Evolutionary conservation across 768 basidiomycete genomes (phyloP), one percentile per base, ranked within the genome.

Genomic region (Polyporus arcularius): DNA sequence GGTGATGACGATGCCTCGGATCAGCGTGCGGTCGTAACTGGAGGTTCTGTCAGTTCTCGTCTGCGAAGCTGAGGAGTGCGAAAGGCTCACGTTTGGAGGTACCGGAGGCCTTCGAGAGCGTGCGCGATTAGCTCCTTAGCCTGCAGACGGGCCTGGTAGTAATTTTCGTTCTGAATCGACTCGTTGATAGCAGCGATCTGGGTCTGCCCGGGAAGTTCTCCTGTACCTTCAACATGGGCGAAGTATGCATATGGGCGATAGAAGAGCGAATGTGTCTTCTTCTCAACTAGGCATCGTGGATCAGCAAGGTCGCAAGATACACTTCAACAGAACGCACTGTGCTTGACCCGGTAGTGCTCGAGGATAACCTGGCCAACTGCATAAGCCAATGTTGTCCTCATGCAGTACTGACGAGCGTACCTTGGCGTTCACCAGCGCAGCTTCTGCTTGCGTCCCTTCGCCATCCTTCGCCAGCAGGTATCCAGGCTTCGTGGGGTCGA

Each of bases 331-430:
- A 15, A 66, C 82, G 26, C 60, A 91, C 92, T 84, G 62, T 92
- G 87, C 67, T 94, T 93, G 18, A 89, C 75, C 39, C 80, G 78
- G 71, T 90, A 94, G 66, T 93, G 90, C 60, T 93, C 90, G 41
- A 92, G 62, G 28, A 94, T 80, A 45, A 88, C 85, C 79, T 85
- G 62, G 35, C 35, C 2, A 28, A n/a, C 38, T 18, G 4, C 32
- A n/a, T n/a, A 14, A 41, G 15, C 10, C 40, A 18, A n/a, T 28
- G 26, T 7, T 32, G 14, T 35, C 9, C 21, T 30, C 45, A 8
- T 48, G 12, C 15, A 16, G 5, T 18, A 60, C 2, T 2, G 26
- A 31, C 49, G 21, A 0, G 9, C 69, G 10, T 59, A 85, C 85
- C 74, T 85, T 80, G 0, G 88, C 83, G 69, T 93, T 93, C 26